Percentiles rank a stretch among this genome's conserved stretches.
Conservation (phyloP, 1,284 basidiomycete species). For the Austroboletus novae-zelandiae region DNA sequence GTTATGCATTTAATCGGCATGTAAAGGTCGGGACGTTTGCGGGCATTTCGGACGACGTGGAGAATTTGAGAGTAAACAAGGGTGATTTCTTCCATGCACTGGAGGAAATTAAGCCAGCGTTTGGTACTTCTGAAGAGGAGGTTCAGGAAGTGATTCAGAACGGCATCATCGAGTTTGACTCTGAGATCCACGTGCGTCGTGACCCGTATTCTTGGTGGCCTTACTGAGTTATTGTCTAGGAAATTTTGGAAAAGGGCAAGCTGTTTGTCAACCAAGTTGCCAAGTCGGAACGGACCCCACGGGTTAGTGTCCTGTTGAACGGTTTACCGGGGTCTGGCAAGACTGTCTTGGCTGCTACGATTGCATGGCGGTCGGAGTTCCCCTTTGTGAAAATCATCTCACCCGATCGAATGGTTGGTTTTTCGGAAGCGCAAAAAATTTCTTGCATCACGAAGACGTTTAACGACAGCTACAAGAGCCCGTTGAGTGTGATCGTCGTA, state of each 20-base stretch:
- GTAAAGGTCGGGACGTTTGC: conserved; percentile 98
- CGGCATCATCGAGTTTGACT: conserved; percentile 92
- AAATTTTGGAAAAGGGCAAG: conserved; percentile 86
- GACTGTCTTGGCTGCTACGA: conserved; percentile 93
- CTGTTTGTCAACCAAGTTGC: conserved; percentile 96
- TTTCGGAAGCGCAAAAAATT: conserved; percentile 89
- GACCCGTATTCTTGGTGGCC: neutral
- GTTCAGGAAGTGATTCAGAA: conserved; percentile 93
- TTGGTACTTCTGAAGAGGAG: conserved; percentile 98
- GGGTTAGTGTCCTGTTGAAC: conserved; percentile 89
- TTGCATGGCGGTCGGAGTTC: conserved; percentile 89
- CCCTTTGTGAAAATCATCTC: conserved; percentile 99
- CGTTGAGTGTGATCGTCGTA: conserved; percentile 94
- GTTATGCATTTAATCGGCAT: conserved; percentile 97
- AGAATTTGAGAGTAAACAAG: conserved; percentile 87
- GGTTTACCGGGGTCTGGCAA: conserved; percentile 93
- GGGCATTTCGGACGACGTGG: conserved; percentile 93
- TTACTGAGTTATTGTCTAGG: conserved; percentile 45
- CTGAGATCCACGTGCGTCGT: conserved; percentile 66
- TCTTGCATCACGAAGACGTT: conserved; percentile 93
- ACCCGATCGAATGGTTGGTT: conserved; percentile 97
- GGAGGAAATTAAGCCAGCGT: conserved; percentile 95
- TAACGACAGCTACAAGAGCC: conserved; percentile 96
- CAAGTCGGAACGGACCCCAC: conserved; percentile 85
- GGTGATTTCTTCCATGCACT: conserved; percentile 90